Conservation (phyloP, 345 rosid genomes). For the Hibiscus tridactylites region DNA sequence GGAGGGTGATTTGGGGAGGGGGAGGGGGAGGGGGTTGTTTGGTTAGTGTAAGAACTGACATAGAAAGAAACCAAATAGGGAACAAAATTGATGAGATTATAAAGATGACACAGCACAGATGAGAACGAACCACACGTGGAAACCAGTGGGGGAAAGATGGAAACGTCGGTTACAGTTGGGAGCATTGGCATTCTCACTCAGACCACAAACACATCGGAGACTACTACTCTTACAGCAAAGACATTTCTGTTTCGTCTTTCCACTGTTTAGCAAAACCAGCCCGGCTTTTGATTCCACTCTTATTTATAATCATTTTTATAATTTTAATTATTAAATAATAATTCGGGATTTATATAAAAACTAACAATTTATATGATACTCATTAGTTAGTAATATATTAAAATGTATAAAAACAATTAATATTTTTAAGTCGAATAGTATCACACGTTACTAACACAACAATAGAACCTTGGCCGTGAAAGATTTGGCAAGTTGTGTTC, state of each 20-base stretch:
- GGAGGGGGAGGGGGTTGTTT: background rate
- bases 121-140: constrained; percentile 7
- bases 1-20: background rate
- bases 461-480: too few species aligned
- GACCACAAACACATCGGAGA: background rate
- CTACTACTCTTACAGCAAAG: background rate
- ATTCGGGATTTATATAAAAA: too few species aligned
- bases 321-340: too few species aligned
- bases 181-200: too few species aligned
- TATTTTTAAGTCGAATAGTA: too few species aligned
- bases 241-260: background rate
- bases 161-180: background rate
- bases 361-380: too few species aligned
- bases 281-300: background rate
- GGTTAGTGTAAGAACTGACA: background rate
- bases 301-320: background rate
- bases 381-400: too few species aligned
- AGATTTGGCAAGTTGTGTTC: too few species aligned
- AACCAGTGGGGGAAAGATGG: background rate
- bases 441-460: too few species aligned
- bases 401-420: too few species aligned
- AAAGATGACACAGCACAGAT: background rate
- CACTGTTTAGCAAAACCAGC: background rate
- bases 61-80: background rate
- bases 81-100: background rate